Percentiles rank a stretch among this genome's conserved stretches.
Conservation (phyloP, 2,329 filamentous ascomycete genomes). For the Aspergillus novofumigatus region DNA sequence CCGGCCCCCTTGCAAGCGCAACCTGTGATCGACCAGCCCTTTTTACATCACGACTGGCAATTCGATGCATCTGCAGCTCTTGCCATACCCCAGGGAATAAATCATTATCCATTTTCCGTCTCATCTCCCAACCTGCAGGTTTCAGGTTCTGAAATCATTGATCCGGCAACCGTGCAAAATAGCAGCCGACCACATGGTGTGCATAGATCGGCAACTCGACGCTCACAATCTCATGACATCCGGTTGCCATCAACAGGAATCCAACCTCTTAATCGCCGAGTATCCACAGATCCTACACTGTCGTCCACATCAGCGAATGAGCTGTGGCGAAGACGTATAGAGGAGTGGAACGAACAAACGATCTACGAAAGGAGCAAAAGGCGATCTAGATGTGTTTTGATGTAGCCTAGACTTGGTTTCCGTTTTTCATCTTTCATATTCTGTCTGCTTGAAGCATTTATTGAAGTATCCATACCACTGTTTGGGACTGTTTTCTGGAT, state of each 20-base stretch:
- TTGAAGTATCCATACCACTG: not conserved
- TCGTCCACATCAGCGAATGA: constrained; percentile 27
- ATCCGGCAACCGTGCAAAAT: constrained; percentile 14
- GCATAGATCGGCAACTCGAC: constrained; percentile 10
- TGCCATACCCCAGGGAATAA: constrained; percentile 6
- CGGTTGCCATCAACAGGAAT: constrained; percentile 6
- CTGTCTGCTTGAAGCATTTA: not conserved
- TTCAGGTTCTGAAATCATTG: constrained; percentile 16
- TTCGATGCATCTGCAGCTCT: not conserved
- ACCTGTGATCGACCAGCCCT: not conserved
- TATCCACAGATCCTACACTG: constrained; percentile 31
- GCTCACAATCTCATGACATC: constrained; percentile 17
- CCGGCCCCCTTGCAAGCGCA: not conserved
- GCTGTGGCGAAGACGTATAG: constrained; percentile 36
- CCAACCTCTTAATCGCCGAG: constrained; percentile 21
- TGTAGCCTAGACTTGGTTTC: constrained; percentile 22
- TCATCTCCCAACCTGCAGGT: constrained; percentile 32
- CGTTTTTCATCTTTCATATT: not conserved
- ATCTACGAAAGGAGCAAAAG: constrained; percentile 33
- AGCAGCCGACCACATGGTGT: not conserved
- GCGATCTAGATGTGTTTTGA: constrained; percentile 35
- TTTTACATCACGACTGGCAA: not conserved
- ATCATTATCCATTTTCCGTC: constrained; percentile 28
- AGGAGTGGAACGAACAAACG: constrained; percentile 38
- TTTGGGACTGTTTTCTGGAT: not conserved